Evolutionary conservation across 768 basidiomycete species (phyloP).

Genomic region (Lactarius deliciosus): DNA sequence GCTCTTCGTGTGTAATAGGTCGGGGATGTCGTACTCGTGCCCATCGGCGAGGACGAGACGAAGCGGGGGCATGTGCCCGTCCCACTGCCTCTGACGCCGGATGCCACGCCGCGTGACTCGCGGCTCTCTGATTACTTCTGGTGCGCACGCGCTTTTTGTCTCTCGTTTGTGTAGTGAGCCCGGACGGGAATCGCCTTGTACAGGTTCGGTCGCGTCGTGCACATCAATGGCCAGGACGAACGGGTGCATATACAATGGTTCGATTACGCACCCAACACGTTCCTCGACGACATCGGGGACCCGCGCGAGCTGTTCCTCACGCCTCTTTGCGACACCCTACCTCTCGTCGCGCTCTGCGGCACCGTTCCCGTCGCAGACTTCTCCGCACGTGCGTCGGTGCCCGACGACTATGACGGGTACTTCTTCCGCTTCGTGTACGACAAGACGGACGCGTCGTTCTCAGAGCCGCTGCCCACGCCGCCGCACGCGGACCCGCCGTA

Average conservation of each 20-base stretch:
- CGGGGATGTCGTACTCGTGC: conserved; percentile 62
- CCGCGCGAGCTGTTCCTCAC: conserved; percentile 66
- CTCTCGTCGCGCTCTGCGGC: conserved; percentile 43
- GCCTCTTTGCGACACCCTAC: conserved; percentile 50
- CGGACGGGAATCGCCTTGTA: background rate
- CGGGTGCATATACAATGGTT: conserved; percentile 72
- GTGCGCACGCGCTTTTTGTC: conserved; percentile 37
- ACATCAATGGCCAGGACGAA: conserved; percentile 45
- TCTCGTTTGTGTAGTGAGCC: background rate
- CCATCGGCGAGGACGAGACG: conserved; percentile 38
- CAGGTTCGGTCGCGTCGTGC: conserved; percentile 71
- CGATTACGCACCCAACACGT: conserved; percentile 62
- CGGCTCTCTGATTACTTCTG: conserved; percentile 63
- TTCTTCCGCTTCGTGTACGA: conserved; percentile 46
- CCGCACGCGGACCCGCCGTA: conserved; percentile 41
- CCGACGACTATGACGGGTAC: conserved; percentile 22
- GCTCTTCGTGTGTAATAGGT: conserved; percentile 41
- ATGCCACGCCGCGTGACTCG: conserved; percentile 40
- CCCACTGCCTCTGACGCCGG: conserved; percentile 36
- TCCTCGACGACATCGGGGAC: conserved; percentile 59
- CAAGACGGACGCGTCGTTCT: conserved; percentile 46
- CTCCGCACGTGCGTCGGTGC: background rate
- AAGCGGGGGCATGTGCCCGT: conserved; percentile 37
- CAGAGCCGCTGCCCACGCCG: conserved; percentile 38
- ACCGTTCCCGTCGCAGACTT: conserved; percentile 46